phyloP scores from a whole-genome alignment of 257 asterid species.

The Capsicum baccatum region DNA sequence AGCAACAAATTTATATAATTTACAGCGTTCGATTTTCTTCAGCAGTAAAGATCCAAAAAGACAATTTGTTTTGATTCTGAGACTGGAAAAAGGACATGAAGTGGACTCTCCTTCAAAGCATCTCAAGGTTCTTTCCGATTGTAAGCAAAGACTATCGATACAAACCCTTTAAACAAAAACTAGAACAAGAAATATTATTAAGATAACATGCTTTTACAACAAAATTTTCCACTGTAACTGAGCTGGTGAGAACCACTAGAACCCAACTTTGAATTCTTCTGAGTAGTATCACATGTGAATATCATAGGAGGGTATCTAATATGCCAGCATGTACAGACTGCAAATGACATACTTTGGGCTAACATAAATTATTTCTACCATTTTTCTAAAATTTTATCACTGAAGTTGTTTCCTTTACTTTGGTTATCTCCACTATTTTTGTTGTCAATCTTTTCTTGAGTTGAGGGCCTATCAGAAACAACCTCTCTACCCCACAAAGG shows the following conservation, averaged over 20 bases:
- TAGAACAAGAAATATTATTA: background rate
- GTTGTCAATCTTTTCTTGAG: background rate
- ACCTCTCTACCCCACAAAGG: background rate
- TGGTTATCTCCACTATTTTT: background rate
- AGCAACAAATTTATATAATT: background rate
- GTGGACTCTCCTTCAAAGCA: slow-evolving; percentile 25
- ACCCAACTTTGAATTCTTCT: background rate
- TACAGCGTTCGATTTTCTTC: background rate
- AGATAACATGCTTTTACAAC: background rate
- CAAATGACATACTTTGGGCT: background rate
- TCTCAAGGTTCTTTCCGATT: slow-evolving; percentile 22
- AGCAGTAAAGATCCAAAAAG: slow-evolving; percentile 17
- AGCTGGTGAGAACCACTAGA: background rate
- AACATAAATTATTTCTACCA: background rate
- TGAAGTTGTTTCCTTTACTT: background rate
- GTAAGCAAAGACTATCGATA: slow-evolving; percentile 17
- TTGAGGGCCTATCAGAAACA: background rate
- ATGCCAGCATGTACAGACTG: background rate
- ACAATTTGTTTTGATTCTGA: slow-evolving; percentile 8
- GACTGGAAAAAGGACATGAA: background rate
- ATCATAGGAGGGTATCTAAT: background rate
- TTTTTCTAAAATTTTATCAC: background rate
- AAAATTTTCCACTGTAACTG: background rate
- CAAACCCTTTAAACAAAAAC: background rate
- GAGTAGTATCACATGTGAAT: slow-evolving; percentile 17